Evolutionary conservation across 441 rosid species (phyloP).

Genomic region (Daphne laureola): DNA sequence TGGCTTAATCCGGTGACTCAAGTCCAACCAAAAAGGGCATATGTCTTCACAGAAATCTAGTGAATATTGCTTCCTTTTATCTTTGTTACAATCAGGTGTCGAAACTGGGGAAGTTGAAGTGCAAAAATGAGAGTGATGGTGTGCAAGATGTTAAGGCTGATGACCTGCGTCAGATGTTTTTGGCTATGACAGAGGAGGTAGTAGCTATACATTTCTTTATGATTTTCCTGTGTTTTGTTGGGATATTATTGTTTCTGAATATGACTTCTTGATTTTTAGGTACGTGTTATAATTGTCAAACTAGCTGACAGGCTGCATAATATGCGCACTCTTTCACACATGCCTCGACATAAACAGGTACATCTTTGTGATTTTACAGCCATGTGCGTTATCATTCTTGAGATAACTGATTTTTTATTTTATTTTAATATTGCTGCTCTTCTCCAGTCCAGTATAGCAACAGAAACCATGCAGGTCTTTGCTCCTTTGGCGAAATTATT

Average conservation of each 20-base stretch:
- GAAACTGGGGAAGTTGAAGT: slow-evolving; percentile 86
- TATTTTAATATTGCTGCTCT: slow-evolving; percentile 20
- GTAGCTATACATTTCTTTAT: background rate
- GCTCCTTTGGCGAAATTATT: slow-evolving; percentile 89
- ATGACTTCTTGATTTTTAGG: slow-evolving; percentile 36
- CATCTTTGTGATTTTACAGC: no score
- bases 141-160: slow-evolving; percentile 97
- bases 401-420: slow-evolving; percentile 1
- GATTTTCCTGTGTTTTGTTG: background rate
- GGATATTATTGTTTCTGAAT: background rate
- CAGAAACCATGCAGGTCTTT: slow-evolving; percentile 86
- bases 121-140: slow-evolving; percentile 57
- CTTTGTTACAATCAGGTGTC: slow-evolving; percentile 52
- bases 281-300: slow-evolving; percentile 96
- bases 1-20: no score
- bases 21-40: background rate
- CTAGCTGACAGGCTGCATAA: slow-evolving; percentile 97
- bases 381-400: no score
- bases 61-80: slow-evolving; percentile 12
- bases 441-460: slow-evolving; percentile 78
- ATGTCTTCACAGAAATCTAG: slow-evolving; percentile 11
- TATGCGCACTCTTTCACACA: slow-evolving; percentile 91
- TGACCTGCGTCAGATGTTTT: slow-evolving; percentile 96
- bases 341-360: slow-evolving; percentile 99
- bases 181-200: slow-evolving; percentile 99